These are phyloP conservation scores for Lignosus rhinocerotis DNA, from an alignment of 1,284 basidiomycete genomes.

Conservation along the genomic window DNA sequence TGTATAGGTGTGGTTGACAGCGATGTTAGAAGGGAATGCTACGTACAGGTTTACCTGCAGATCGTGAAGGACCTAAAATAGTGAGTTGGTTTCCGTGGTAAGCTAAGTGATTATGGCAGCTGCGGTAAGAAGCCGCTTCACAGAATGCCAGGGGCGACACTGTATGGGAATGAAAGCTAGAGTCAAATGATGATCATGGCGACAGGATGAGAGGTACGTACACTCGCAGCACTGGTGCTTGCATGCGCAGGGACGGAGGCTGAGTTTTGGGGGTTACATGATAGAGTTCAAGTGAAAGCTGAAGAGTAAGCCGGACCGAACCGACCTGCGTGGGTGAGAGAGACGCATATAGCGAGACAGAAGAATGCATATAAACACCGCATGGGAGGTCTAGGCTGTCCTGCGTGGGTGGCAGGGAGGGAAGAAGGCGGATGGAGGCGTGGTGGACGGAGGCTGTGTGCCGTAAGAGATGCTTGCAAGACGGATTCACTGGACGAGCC, in stretches of 20 bases:
- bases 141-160: slow-evolving; percentile 8
- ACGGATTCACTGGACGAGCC: too few relatives aligned
- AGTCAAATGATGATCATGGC: neutral
- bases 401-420: neutral
- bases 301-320: neutral
- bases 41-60: slow-evolving; percentile 19
- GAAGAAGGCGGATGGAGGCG: neutral
- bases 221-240: neutral
- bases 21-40: neutral
- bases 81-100: neutral
- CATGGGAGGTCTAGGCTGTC: slow-evolving; percentile 1
- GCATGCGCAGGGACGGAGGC: neutral
- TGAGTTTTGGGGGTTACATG: neutral
- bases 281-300: neutral
- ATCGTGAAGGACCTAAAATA: slow-evolving; percentile 7
- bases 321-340: neutral
- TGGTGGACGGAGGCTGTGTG: slow-evolving; percentile 14
- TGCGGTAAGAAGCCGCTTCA: neutral
- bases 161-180: neutral
- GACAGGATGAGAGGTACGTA: neutral
- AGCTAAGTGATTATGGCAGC: neutral
- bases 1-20: neutral
- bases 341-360: neutral
- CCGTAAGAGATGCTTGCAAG: neutral
- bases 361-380: neutral